Conservation (phyloP, 1,284 basidiomycete genomes). For the Leccinum subfulvum region DNA sequence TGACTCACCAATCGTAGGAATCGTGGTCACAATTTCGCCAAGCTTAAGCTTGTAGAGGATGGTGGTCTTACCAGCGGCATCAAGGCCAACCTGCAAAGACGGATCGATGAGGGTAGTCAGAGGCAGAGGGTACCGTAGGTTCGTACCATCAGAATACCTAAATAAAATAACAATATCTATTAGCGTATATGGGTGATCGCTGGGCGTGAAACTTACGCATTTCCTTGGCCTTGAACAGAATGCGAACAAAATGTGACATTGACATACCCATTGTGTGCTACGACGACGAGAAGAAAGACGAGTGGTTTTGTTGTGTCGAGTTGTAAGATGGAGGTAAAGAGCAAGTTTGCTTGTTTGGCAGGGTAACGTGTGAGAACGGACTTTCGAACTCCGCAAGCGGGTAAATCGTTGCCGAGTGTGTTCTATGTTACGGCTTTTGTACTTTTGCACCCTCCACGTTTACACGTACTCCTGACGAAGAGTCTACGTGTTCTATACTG, state of each 20-base stretch:
- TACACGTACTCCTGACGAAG: conserved; percentile 14
- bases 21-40: conserved; percentile 98
- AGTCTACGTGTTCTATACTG: conserved; percentile 21
- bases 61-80: conserved; percentile 97
- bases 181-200: conserved; percentile 29
- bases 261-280: conserved; percentile 77
- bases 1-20: conserved; percentile 93
- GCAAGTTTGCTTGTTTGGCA: conserved; percentile 37
- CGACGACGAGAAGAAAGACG: conserved; percentile 33
- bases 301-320: conserved; percentile 34
- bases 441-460: not conserved
- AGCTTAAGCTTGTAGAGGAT: conserved; percentile 99
- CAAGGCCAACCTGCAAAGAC: conserved; percentile 79
- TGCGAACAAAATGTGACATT: conserved; percentile 78
- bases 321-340: conserved; percentile 35
- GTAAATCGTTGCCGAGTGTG: conserved; percentile 3
- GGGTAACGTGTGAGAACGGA: conserved; percentile 32
- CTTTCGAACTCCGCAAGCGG: conserved; percentile 37
- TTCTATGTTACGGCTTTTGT: not conserved
- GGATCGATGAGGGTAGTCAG: conserved; percentile 4
- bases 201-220: conserved; percentile 76
- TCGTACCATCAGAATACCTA: conserved; percentile 74
- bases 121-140: conserved; percentile 11
- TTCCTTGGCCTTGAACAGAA: conserved; percentile 98
- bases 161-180: conserved; percentile 39